Evolutionary conservation across 2,329 filamentous ascomycete species (phyloP), one percentile per base, ranked within the genome.

Genomic region (Colletotrichum brevisporum): DNA sequence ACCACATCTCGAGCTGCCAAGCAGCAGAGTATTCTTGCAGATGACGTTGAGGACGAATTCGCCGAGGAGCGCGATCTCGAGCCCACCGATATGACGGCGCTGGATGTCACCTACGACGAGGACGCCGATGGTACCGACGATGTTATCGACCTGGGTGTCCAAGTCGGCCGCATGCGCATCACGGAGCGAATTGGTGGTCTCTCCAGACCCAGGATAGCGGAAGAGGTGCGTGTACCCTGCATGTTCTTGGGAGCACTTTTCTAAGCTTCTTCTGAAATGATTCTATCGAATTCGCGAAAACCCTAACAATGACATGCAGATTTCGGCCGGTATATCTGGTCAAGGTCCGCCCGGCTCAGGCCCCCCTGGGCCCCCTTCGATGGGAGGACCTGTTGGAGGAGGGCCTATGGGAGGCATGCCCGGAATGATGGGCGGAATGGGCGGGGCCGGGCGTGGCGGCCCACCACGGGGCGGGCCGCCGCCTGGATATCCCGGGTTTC

Each of bases 161-260:
- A 87, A 71, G 84, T 94, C 69, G 92, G 92, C 1, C 91, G 88
- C 76, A 88, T 94, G 85, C 88, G 88, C 67, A 89, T 94, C 69
- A 93, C 91, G 2, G 92, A 94, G 75, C 85, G 92, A 45, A 89
- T 94, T 71, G 92, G 92, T 16, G 92, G 92, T 1, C 87, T 92
- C 72, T 90, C 92, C 51, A 84, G 92, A 53, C 92, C 92, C 2
- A 89, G 90, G 73, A 85, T 94, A 66, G 86, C 88, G 4, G 90
- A 94, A 77, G 92, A 94, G 83, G 89, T 92, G 82, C 71, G 82
- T 65, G n/a, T 54, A n/a, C 18, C 6, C 39, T 6, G 12, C 21
- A 16, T 18, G 24, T 21, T n/a, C 24, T 13, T 18, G 8, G 24
- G 36, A 6, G 45, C 45, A 21, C 31, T 36, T 16, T 18, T 18